Conservation (phyloP, 352 stramenopile species). For the Sclerospora graminicola region DNA sequence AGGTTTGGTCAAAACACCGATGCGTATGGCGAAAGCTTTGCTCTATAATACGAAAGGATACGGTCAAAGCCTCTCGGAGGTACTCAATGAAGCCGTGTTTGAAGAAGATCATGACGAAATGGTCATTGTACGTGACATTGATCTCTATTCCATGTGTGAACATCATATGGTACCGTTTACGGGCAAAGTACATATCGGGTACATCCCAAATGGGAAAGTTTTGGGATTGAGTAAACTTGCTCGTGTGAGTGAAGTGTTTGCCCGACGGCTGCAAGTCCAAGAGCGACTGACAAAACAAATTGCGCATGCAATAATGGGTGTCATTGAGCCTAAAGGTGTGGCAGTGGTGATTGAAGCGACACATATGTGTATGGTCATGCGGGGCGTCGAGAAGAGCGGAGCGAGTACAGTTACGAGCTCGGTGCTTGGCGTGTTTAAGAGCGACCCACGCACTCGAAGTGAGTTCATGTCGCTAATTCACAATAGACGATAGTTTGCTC, state of each 20-base stretch:
- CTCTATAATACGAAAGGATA: slow-evolving; percentile 96
- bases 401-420: slow-evolving; percentile 95
- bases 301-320: slow-evolving; percentile 95
- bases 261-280: slow-evolving; percentile 96
- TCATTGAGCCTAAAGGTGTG: slow-evolving; percentile 94
- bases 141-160: slow-evolving; percentile 98
- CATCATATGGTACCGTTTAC: slow-evolving; percentile 99
- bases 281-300: slow-evolving; percentile 99
- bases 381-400: slow-evolving; percentile 96
- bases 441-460: slow-evolving; percentile 80
- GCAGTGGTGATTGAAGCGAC: slow-evolving; percentile 97
- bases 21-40: slow-evolving; percentile 94
- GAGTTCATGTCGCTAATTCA: slow-evolving; percentile 87
- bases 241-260: slow-evolving; percentile 95
- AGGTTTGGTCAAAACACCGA: slow-evolving; percentile 93
- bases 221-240: slow-evolving; percentile 98
- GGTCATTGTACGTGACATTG: slow-evolving; percentile 99
- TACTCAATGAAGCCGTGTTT: slow-evolving; percentile 97
- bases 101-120: slow-evolving; percentile 98
- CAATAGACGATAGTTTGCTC: slow-evolving; percentile 41
- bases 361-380: slow-evolving; percentile 99
- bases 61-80: slow-evolving; percentile 73
- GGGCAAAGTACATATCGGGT: slow-evolving; percentile 93
- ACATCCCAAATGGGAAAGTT: slow-evolving; percentile 94
- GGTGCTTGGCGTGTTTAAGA: slow-evolving; percentile 95